Conservation (phyloP, 148 eudicot species). For the Agrostemma githago region DNA sequence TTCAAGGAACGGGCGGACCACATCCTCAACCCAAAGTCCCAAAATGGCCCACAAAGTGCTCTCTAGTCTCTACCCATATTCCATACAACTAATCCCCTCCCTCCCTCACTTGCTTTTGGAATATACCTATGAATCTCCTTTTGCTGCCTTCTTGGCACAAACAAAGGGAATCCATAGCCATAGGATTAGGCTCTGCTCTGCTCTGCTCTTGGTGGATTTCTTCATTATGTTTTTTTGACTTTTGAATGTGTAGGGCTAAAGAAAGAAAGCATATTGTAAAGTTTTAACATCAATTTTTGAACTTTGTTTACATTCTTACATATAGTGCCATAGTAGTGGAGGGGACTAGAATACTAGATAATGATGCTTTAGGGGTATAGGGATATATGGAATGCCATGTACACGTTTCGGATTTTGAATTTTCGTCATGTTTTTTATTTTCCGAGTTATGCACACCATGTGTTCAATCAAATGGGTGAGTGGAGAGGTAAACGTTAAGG, state of each 20-base stretch:
- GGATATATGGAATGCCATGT: not conserved
- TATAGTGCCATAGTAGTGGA: not conserved
- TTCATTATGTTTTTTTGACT: slow-evolving; percentile 9
- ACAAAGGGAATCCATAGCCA: not conserved
- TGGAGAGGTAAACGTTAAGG: not conserved
- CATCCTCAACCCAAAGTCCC: no score
- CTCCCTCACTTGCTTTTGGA: slow-evolving; percentile 6
- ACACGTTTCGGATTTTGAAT: not conserved
- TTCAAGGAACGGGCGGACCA: no score
- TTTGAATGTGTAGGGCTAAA: not conserved
- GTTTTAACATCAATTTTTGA: no score
- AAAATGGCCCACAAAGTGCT: no score
- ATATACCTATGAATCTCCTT: not conserved
- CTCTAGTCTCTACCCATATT: not conserved
- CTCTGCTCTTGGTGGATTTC: not conserved
- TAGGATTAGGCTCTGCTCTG: not conserved
- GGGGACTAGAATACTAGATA: not conserved
- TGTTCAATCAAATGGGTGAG: not conserved
- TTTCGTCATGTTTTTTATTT: not conserved
- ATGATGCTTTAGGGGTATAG: not conserved
- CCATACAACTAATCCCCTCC: not conserved
- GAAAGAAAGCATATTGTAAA: not conserved
- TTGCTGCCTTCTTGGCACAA: slow-evolving; percentile 11
- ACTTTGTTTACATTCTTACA: no score
- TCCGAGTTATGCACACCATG: not conserved